phyloP scores from a whole-genome alignment of 1,284 basidiomycete species.

The Cystobasidiaceae sp. region DNA sequence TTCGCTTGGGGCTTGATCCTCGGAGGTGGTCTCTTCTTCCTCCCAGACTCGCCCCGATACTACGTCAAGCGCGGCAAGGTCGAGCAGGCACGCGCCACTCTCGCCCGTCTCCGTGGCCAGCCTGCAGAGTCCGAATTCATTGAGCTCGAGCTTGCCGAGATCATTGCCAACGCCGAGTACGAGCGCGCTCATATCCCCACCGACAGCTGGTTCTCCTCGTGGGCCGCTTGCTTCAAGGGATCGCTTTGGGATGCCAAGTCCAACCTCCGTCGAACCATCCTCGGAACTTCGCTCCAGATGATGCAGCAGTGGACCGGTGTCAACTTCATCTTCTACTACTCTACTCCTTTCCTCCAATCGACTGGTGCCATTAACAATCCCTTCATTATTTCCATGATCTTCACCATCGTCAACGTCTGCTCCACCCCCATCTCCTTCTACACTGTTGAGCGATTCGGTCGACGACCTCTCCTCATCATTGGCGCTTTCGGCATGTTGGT shows the following conservation, averaged over 20 bases:
- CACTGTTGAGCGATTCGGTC: conserved; percentile 44
- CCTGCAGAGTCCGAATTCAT: conserved; percentile 36
- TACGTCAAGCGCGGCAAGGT: conserved; percentile 36
- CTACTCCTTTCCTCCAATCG: conserved; percentile 39
- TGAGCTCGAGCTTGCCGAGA: conserved; percentile 36
- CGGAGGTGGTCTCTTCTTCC: conserved; percentile 33
- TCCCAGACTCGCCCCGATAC: conserved; percentile 42
- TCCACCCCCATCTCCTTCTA: conserved; percentile 46
- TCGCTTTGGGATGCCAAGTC: conserved; percentile 27
- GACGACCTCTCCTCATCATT: conserved; percentile 41
- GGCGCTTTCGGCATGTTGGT: conserved; percentile 41
- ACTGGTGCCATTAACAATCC: conserved; percentile 39
- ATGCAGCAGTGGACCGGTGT: conserved; percentile 39
- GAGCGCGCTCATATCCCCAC: conserved; percentile 35
- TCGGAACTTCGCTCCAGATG: conserved; percentile 33
- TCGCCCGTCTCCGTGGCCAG: conserved; percentile 36
- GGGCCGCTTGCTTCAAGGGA: conserved; percentile 37
- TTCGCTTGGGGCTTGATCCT: conserved; percentile 31
- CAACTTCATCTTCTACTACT: conserved; percentile 39
- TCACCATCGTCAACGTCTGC: conserved; percentile 44
- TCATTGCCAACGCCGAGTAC: conserved; percentile 41
- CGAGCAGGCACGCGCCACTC: conserved; percentile 34
- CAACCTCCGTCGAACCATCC: conserved; percentile 29
- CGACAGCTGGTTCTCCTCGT: conserved; percentile 29
- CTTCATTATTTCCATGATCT: conserved; percentile 35